Base-by-base conservation (phyloP, 352 stramenopile genomes). In the Pythium angustatum region DNA sequence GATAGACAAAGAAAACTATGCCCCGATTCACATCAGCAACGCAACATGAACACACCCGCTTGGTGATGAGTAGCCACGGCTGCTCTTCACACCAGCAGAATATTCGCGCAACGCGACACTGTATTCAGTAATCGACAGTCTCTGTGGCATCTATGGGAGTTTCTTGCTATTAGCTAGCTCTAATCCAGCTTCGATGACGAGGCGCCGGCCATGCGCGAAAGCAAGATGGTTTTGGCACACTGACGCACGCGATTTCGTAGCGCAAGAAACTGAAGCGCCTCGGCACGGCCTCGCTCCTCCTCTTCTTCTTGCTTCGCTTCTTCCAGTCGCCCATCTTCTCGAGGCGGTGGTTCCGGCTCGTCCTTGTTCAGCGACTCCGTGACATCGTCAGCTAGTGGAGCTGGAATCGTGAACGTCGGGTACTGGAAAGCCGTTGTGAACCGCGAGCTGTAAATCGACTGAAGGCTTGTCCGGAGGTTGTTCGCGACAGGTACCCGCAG, bases 141-240 rank as follows among this genome's bases (percentile, higher is more conserved):
- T n/a, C 19, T 26, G 19, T 52, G 22, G 3, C n/a, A 8, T n/a
- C 17, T n/a, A 11, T 26, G 30, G 47, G 33, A 22, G 36, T 47
- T 33, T 21, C 6, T 33, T 40, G 33, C 7, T 22, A 19, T 44
- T 36, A 24, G 9, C 47, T 21, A 26, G 38, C 15, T 44, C 40
- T 68, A 68, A 38, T 68, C 61, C 8, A 68, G 61, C 36, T 68
- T 68, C n/a, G 61, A 68, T 2, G 61, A 68, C 17, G 61, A 62
- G 33, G 40, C 30, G 9, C 21, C 30, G 9, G 40, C 40, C n/a
- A 43, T 49, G 41, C 31, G 51, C 2, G 54, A 61, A 7, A 69
- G 55, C 31, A 69, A 38, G 24, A 69, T 64, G 1, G 54, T 51
- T 41, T 69, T 69, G 36, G 41, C 49, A 40, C 54, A 57, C 41